Evolutionary conservation across 2,329 filamentous ascomycete species (phyloP).

Genomic region (Teratosphaeria nubilosa): DNA sequence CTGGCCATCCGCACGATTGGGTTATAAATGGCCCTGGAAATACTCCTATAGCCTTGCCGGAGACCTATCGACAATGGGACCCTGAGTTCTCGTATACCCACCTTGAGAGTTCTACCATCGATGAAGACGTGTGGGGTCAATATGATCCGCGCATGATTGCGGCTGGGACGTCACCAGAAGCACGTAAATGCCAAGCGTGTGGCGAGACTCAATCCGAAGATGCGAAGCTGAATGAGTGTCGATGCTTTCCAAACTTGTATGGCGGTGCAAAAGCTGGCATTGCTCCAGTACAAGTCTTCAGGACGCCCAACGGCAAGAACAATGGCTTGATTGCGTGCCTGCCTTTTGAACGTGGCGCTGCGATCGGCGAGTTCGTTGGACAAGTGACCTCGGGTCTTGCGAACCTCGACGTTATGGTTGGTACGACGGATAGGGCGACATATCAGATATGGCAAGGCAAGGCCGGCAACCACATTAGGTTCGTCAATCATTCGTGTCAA

Average conservation of each 20-base stretch:
- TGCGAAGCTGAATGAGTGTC: constrained; percentile 38
- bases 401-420: constrained; percentile 45
- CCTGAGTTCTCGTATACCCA: constrained; percentile 40
- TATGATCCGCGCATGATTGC: constrained; percentile 40
- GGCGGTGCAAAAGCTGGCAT: constrained; percentile 32
- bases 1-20: constrained; percentile 44
- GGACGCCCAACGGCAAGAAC: constrained; percentile 43
- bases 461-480: constrained; percentile 48
- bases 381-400: constrained; percentile 43
- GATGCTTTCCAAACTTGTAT: constrained; percentile 46
- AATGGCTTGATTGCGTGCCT: constrained; percentile 42
- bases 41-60: constrained; percentile 34
- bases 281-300: constrained; percentile 43
- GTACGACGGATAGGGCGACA: constrained; percentile 31
- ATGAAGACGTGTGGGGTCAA: constrained; percentile 39
- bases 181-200: constrained; percentile 36
- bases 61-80: constrained; percentile 40
- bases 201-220: constrained; percentile 42
- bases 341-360: constrained; percentile 42
- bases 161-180: constrained; percentile 14
- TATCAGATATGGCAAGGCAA: constrained; percentile 52
- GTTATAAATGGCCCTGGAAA: constrained; percentile 35
- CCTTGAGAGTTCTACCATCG: constrained; percentile 41
- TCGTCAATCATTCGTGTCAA: constrained; percentile 50
- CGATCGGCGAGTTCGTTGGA: constrained; percentile 48